phyloP scores from a whole-genome alignment of 768 basidiomycete species.

The Pholiota microspora region DNA sequence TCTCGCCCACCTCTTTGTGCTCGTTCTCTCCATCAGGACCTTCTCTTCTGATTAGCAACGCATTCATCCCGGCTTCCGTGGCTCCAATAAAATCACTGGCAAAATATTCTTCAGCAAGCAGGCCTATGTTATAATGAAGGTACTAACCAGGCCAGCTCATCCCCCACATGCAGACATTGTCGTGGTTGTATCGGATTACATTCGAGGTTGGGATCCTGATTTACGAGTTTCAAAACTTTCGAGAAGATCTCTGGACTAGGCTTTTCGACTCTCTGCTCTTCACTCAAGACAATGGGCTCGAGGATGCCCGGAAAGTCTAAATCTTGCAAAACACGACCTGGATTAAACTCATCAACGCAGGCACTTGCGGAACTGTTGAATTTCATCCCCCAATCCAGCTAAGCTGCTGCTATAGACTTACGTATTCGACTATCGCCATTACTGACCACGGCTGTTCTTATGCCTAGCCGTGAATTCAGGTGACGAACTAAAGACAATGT shows the following conservation, averaged over 20 bases:
- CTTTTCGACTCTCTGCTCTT: slow-evolving; percentile 69
- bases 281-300: slow-evolving; percentile 63
- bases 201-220: slow-evolving; percentile 15
- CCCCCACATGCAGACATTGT: slow-evolving; percentile 71
- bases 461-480: slow-evolving; percentile 34
- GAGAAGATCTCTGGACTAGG: slow-evolving; percentile 59
- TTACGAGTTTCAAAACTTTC: slow-evolving; percentile 37
- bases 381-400: background rate
- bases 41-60: slow-evolving; percentile 54
- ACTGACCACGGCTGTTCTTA: slow-evolving; percentile 62
- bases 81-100: slow-evolving; percentile 70
- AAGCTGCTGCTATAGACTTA: slow-evolving; percentile 24
- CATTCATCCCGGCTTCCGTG: slow-evolving; percentile 47
- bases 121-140: background rate
- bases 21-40: slow-evolving; percentile 47
- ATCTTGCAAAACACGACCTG: slow-evolving; percentile 56
- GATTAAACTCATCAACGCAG: slow-evolving; percentile 1
- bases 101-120: slow-evolving; percentile 2
- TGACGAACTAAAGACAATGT: slow-evolving; percentile 34
- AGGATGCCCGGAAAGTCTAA: slow-evolving; percentile 51
- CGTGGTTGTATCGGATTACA: slow-evolving; percentile 27
- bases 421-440: slow-evolving; percentile 75
- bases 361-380: too few species aligned
- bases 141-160: slow-evolving; percentile 63
- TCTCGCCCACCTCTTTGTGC: slow-evolving; percentile 40